A percentile compares a stretch with the other conserved stretches of the same genome.
Conservation (phyloP, 805 yeast species). For the Trichomonascus vanleenenianus region DNA sequence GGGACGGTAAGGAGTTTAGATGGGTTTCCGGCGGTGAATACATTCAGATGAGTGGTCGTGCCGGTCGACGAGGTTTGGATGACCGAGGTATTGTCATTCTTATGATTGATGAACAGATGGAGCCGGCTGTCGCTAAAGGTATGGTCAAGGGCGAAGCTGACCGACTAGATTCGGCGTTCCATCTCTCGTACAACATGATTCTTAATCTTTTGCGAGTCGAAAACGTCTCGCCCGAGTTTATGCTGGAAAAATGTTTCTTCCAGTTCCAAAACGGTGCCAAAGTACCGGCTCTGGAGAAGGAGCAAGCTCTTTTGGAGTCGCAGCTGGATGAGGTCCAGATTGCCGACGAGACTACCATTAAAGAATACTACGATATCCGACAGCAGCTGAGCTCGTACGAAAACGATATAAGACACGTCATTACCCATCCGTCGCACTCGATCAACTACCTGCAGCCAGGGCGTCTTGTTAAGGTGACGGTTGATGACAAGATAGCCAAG, state of each 20-base stretch:
- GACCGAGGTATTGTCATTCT: slow-evolving; percentile 98
- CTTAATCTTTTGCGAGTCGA: slow-evolving; percentile 93
- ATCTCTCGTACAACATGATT: slow-evolving; percentile 92
- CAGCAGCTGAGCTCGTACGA: slow-evolving; percentile 64
- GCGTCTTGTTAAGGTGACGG: slow-evolving; percentile 58
- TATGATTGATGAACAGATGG: slow-evolving; percentile 99
- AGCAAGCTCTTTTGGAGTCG: slow-evolving; percentile 44
- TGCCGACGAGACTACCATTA: slow-evolving; percentile 67
- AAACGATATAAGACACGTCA: slow-evolving; percentile 68
- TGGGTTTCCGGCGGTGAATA: slow-evolving; percentile 99
- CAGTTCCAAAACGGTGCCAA: slow-evolving; percentile 92
- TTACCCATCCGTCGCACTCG: slow-evolving; percentile 85
- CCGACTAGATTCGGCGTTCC: slow-evolving; percentile 94
- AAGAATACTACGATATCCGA: slow-evolving; percentile 75
- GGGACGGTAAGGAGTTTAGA: slow-evolving; percentile 97
- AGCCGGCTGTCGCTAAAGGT: slow-evolving; percentile 97
- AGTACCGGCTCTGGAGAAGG: slow-evolving; percentile 74
- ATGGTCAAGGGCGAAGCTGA: slow-evolving; percentile 99
- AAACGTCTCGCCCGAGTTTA: slow-evolving; percentile 95
- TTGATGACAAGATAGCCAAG: slow-evolving; percentile 20
- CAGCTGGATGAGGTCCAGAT: slow-evolving; percentile 41
- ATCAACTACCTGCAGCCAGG: slow-evolving; percentile 85
- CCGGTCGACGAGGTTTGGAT: slow-evolving; percentile 99
- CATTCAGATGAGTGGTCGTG: slow-evolving; percentile 99
- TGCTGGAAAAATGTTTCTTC: slow-evolving; percentile 88